phyloP scores from a whole-genome alignment of 306 rosid species.

The Vicia faba region DNA sequence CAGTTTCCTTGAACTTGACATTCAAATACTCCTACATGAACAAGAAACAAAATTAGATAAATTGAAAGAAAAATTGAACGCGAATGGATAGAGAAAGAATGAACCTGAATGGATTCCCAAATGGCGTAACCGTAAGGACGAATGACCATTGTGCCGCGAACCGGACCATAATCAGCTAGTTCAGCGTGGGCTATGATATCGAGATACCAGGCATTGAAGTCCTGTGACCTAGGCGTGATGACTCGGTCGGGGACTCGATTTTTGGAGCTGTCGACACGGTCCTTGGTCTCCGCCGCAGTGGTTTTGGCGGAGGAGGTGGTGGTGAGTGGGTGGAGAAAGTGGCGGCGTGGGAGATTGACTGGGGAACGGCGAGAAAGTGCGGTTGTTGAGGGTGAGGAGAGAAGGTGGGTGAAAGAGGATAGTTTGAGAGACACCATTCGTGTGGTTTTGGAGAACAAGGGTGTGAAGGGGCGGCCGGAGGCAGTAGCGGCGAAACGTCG shows the following conservation, averaged over 20 bases:
- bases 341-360: constrained; percentile 41
- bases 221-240: constrained; percentile 87
- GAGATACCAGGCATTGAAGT: constrained; percentile 95
- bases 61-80: background rate
- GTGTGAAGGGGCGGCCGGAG: too few species aligned
- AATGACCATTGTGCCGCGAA: constrained; percentile 97
- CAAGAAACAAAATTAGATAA: background rate
- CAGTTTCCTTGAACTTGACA: constrained; percentile 92
- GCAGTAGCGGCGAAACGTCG: too few species aligned
- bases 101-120: constrained; percentile 97
- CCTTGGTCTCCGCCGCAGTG: constrained; percentile 47
- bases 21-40: constrained; percentile 75
- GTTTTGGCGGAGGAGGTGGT: constrained; percentile 56
- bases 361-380: constrained; percentile 43
- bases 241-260: constrained; percentile 60
- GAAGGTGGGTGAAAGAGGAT: constrained; percentile 65
- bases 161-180: constrained; percentile 99
- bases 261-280: constrained; percentile 53
- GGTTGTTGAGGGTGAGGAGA: constrained; percentile 48
- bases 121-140: constrained; percentile 96
- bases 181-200: constrained; percentile 83
- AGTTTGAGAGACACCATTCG: constrained; percentile 66
- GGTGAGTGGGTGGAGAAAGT: constrained; percentile 22
- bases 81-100: background rate
- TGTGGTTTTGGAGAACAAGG: constrained; percentile 25